Percentiles rank a stretch among this genome's conserved stretches.
Conservation (phyloP, 1,284 basidiomycete genomes). For the Cystobasidiaceae sp. region DNA sequence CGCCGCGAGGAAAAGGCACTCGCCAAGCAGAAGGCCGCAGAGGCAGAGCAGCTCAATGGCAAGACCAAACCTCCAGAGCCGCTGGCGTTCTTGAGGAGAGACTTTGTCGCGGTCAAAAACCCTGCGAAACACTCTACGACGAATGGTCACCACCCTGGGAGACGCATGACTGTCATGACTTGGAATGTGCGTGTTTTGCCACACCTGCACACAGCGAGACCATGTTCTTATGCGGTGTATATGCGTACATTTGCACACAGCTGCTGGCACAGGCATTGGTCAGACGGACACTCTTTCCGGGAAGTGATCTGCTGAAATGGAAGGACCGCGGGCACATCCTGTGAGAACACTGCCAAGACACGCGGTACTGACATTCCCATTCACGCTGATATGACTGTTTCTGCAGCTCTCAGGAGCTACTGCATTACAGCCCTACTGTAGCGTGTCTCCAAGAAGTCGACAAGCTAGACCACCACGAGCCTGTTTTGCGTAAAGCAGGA, state of each 20-base stretch:
- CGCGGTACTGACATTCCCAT: slow-evolving; percentile 33
- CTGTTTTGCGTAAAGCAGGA: slow-evolving; percentile 26
- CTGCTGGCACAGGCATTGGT: slow-evolving; percentile 49
- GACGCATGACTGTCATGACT: slow-evolving; percentile 33
- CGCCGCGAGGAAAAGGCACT: slow-evolving; percentile 27
- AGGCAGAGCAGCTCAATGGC: slow-evolving; percentile 8
- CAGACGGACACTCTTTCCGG: slow-evolving; percentile 48
- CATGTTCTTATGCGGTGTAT: not conserved
- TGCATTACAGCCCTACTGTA: slow-evolving; percentile 46
- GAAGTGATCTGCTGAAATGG: slow-evolving; percentile 48
- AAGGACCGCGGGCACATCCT: slow-evolving; percentile 43
- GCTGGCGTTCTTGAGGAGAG: slow-evolving; percentile 7
- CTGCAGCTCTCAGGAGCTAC: slow-evolving; percentile 24
- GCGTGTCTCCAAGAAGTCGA: slow-evolving; percentile 50
- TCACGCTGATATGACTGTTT: not conserved
- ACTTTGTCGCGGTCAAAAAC: slow-evolving; percentile 1
- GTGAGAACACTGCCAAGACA: too few relatives aligned
- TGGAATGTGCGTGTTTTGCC: slow-evolving; percentile 39
- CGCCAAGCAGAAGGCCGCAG: slow-evolving; percentile 1
- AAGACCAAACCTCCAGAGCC: not conserved
- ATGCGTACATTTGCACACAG: slow-evolving; percentile 11
- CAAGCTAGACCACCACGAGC: slow-evolving; percentile 43
- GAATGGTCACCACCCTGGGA: not conserved
- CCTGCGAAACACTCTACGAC: too few relatives aligned
- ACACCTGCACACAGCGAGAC: too few relatives aligned